These are phyloP conservation scores for Fusarium caatingaense DNA, from an alignment of 2,329 filamentous ascomycete species.

Conservation along the genomic window DNA sequence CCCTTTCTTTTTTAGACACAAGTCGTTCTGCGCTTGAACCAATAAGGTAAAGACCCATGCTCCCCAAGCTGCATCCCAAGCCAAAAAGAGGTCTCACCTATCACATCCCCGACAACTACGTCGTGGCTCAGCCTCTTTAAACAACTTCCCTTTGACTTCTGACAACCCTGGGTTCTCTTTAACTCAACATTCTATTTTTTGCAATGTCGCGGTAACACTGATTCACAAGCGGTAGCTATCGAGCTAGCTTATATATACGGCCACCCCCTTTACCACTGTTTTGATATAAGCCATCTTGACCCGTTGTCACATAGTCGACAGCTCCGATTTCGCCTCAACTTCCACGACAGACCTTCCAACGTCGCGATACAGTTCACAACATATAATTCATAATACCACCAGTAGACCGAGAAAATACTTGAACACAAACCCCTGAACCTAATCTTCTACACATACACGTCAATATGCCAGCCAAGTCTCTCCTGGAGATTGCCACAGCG, in stretches of 20 bases:
- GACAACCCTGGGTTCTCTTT: neutral
- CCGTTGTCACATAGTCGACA: neutral
- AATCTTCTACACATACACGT: neutral
- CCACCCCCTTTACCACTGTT: neutral
- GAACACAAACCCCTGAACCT: neutral
- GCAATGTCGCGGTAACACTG: conserved; percentile 3
- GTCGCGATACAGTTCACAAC: neutral
- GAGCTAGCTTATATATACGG: neutral
- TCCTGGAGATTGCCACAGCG: conserved; percentile 62
- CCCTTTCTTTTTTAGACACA: neutral
- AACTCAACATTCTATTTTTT: neutral
- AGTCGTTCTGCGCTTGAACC: conserved; percentile 3
- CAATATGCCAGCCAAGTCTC: conserved; percentile 59
- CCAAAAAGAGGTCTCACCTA: conserved; percentile 17
- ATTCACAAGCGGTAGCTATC: neutral
- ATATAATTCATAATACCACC: neutral
- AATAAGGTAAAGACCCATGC: conserved; percentile 7
- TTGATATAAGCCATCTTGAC: neutral
- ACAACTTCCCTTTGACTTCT: conserved; percentile 12
- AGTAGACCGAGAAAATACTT: neutral
- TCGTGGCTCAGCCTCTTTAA: conserved; percentile 24
- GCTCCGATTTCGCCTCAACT: conserved; percentile 5
- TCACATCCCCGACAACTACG: conserved; percentile 25
- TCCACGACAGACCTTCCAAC: neutral
- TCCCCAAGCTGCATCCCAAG: conserved; percentile 10